Base-by-base conservation (phyloP, 495 filamentous ascomycete species). In the Thermochaetoides thermophila region DNA sequence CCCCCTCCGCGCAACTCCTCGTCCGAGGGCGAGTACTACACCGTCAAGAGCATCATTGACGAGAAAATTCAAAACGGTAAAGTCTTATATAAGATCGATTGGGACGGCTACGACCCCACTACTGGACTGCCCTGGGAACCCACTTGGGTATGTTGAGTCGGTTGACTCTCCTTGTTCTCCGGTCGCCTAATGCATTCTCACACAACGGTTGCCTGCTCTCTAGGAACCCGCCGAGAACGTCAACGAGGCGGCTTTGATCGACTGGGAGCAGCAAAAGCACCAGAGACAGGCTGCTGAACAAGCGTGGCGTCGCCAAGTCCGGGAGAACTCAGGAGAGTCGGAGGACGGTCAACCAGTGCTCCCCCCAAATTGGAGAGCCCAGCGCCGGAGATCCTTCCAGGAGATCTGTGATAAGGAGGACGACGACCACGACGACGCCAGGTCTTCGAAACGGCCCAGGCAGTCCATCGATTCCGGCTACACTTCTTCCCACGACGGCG, bases 91-190 rank as follows among this genome's bases (percentile, higher is more conserved):
- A 14, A 43, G 31, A 45, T 63, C 19, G 60, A 64, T 32, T 64
- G 60, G 61, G n/a, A n/a, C n/a, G 54, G 43, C 5, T 46, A 50
- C 23, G 43, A 53, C 31, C 55, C 61, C 31, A 27, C 32, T 10
- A 53, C 50, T 13, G 57, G 60, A 11, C 33, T 52, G 34, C 31
- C 16, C 1, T 57, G 57, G 38, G 17, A 37, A 14, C 57, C 54
- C 13, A 53, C 48, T 29, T 65, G 61, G 61, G 61, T 64, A 60
- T 13, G 47, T 35, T n/a, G n/a, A n/a, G n/a, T n/a, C 11, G 10
- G 7, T 13, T 18, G 27, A 21, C 10, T 36, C 21, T 17, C 20
- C 7, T 9, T 25, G 15, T 29, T 15, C 31, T 33, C 11, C 12
- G 31, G 5, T 21, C n/a, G 9, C 11, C 6, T 15, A 5, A 13